These are phyloP conservation scores for Chlamydomonas sp. DNA, from an alignment of 139 green algal species.

Conservation along the genomic window DNA sequence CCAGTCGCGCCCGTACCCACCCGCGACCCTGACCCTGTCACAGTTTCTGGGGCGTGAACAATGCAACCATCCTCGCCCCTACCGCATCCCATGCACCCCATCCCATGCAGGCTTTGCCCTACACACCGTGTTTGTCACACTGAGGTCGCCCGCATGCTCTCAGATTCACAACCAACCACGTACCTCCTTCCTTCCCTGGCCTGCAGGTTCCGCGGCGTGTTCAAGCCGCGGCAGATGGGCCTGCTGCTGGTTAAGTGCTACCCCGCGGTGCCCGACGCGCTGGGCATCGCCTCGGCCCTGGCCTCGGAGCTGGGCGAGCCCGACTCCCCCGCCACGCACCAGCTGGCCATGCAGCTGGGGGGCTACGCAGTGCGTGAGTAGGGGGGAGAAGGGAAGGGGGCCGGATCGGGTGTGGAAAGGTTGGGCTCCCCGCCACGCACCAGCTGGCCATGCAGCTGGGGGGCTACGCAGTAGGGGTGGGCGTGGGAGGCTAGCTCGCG, in stretches of 20 bases:
- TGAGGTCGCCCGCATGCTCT: too few relatives aligned
- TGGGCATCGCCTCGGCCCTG: conserved; percentile 64
- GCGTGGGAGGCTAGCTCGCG: too few relatives aligned
- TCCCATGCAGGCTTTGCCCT: too few relatives aligned
- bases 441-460: background rate
- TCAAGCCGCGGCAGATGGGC: conserved; percentile 55
- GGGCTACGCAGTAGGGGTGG: background rate
- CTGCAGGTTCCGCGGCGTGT: conserved; percentile 48
- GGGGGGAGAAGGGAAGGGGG: background rate
- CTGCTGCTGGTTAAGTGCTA: conserved; percentile 65
- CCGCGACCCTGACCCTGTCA: too few relatives aligned
- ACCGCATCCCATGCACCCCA: too few relatives aligned
- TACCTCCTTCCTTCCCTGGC: too few relatives aligned
- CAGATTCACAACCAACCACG: too few relatives aligned
- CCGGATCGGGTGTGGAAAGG: background rate
- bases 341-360: conserved; percentile 47
- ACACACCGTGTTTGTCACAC: too few relatives aligned
- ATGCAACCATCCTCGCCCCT: too few relatives aligned
- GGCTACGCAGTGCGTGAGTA: conserved; percentile 42
- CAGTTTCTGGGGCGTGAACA: too few relatives aligned
- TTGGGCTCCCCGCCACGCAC: background rate
- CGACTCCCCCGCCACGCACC: conserved; percentile 33
- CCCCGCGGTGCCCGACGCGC: conserved; percentile 67
- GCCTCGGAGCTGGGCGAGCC: conserved; percentile 61
- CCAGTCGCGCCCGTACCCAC: too few relatives aligned